phyloP scores from a whole-genome alignment of 2,329 filamentous ascomycete species.

The Fusarium protoensiforme region DNA sequence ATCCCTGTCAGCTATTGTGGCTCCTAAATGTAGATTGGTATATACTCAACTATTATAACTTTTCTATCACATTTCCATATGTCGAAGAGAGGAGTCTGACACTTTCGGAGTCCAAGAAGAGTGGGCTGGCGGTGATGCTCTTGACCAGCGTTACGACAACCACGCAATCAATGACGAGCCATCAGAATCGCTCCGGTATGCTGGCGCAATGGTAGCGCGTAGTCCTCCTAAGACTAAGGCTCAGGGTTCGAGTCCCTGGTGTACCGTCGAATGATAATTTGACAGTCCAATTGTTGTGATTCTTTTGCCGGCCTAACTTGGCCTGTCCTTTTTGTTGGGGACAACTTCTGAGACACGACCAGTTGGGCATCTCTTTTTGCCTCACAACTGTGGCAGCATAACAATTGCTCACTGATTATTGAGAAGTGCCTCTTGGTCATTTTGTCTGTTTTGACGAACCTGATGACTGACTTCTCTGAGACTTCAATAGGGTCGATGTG shows the following conservation, averaged over 20 bases:
- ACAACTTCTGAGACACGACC: neutral
- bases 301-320: neutral
- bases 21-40: neutral
- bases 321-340: neutral
- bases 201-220: conserved; percentile 54
- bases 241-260: conserved; percentile 55
- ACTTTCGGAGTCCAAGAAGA: too few relatives aligned
- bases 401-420: neutral
- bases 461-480: too few relatives aligned
- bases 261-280: conserved; percentile 33
- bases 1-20: neutral
- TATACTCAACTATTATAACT: neutral
- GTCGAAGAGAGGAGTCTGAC: neutral
- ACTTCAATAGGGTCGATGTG: neutral
- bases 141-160: neutral
- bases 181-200: conserved; percentile 30
- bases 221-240: conserved; percentile 55
- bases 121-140: neutral
- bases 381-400: accelerated
- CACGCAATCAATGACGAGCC: neutral
- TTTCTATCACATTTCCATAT: neutral
- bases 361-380: neutral
- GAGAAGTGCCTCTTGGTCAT: accelerated
- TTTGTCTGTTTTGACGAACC: neutral
- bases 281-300: neutral